Conservation (phyloP, 176 grass and related monocot genomes). For the Saccharum officinarum region DNA sequence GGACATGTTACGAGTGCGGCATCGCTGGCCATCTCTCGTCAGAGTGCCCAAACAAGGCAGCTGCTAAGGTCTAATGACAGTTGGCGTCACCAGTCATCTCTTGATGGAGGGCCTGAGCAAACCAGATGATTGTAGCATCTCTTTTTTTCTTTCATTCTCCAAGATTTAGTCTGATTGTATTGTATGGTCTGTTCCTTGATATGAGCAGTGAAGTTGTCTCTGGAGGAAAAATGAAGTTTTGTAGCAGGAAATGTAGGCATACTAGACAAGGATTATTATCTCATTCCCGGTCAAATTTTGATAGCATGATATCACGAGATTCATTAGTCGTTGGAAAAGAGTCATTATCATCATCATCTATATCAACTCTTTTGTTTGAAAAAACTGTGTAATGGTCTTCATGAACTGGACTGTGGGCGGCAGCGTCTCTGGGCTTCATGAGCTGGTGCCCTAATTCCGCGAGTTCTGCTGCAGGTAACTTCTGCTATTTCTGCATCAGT, state of each 20-base stretch:
- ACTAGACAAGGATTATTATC: conserved; percentile 4
- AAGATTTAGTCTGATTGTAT: not conserved
- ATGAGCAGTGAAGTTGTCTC: not conserved
- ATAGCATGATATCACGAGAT: not conserved
- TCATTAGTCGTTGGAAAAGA: not conserved
- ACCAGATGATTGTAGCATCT: conserved; percentile 8
- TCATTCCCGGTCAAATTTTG: conserved; percentile 29
- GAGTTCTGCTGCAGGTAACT: not conserved
- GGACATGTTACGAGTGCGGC: conserved; percentile 81
- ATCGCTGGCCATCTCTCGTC: conserved; percentile 78
- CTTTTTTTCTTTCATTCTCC: not conserved
- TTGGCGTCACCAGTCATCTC: conserved; percentile 55
- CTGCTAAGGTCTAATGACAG: conserved; percentile 16
- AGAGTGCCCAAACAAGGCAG: conserved; percentile 68
- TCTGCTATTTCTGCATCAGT: not conserved
- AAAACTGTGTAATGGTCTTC: not conserved
- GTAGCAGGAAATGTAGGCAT: not conserved
- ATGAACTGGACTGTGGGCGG: not conserved
- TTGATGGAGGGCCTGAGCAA: conserved; percentile 63
- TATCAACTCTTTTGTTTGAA: not conserved
- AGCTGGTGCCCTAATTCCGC: not conserved
- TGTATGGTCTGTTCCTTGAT: not conserved
- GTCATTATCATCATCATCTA: not conserved
- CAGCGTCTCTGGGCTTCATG: not conserved
- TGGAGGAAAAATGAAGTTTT: conserved; percentile 4